A percentile compares a stretch with the other conserved stretches of the same genome.
Conservation (phyloP, 345 rosid species). For the Eucalyptus pauciflora region DNA sequence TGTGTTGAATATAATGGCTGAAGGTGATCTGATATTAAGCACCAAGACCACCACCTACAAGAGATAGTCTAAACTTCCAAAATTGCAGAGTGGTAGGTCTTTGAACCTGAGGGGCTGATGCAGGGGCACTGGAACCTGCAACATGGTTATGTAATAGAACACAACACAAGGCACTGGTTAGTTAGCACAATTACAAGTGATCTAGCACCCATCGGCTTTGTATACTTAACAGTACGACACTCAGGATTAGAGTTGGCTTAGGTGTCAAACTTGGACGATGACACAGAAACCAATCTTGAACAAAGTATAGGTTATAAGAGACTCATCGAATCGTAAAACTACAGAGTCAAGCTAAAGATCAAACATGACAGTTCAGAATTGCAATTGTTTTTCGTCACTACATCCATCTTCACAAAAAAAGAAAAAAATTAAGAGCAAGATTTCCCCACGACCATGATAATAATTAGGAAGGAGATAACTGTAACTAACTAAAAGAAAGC, state of each 20-base stretch:
- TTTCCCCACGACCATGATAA: not conserved
- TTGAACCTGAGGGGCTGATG: slow-evolving; percentile 3
- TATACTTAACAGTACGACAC: no score
- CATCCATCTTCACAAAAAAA: not conserved
- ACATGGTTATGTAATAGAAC: not conserved
- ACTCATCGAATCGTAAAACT: not conserved
- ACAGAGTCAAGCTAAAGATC: not conserved
- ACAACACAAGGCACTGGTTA: not conserved
- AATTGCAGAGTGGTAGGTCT: slow-evolving; percentile 1
- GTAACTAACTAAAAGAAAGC: not conserved
- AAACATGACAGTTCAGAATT: not conserved
- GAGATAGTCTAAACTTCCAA: not conserved
- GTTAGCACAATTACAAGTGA: no score
- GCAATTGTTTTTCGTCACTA: not conserved
- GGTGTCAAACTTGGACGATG: not conserved
- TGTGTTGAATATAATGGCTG: not conserved
- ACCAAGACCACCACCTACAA: not conserved
- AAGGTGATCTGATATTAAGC: not conserved
- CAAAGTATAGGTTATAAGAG: not conserved
- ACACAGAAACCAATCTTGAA: not conserved
- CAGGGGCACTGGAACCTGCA: not conserved
- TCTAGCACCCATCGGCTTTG: no score
- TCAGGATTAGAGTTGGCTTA: not conserved
- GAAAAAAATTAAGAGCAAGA: not conserved
- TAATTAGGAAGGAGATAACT: not conserved